phyloP scores from a whole-genome alignment of 2,329 filamentous ascomycete genomes.

The Fusarium foetens region DNA sequence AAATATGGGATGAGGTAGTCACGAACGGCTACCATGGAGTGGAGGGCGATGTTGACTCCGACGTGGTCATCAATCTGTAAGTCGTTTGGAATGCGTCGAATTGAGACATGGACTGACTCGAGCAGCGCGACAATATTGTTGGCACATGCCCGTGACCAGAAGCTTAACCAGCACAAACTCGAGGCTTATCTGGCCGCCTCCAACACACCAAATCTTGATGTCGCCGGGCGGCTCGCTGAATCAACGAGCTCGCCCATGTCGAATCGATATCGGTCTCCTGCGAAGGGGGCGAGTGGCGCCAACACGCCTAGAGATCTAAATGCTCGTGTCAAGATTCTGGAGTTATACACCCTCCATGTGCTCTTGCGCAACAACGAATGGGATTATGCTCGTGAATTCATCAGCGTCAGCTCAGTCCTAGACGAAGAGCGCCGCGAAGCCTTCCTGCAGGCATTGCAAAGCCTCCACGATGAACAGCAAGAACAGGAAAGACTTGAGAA shows the following conservation, averaged over 20 bases:
- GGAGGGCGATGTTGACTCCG: conserved; percentile 91
- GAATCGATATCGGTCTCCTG: conserved; percentile 57
- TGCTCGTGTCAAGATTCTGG: conserved; percentile 88
- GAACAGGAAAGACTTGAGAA: conserved; percentile 73
- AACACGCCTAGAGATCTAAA: conserved; percentile 87
- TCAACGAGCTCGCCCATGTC: conserved; percentile 45
- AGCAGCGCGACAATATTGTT: conserved; percentile 85
- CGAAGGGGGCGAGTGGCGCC: conserved; percentile 69
- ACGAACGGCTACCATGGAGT: conserved; percentile 86
- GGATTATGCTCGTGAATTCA: conserved; percentile 94
- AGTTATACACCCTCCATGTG: conserved; percentile 94
- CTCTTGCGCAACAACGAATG: conserved; percentile 94
- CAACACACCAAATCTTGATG: conserved; percentile 76
- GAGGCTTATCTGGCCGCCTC: conserved; percentile 89
- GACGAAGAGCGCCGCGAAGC: conserved; percentile 92
- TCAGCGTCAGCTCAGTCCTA: conserved; percentile 83
- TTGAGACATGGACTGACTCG: conserved; percentile 34
- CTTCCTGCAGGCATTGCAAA: conserved; percentile 86
- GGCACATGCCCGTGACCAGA: conserved; percentile 87
- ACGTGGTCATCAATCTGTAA: conserved; percentile 90
- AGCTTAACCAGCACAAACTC: conserved; percentile 84
- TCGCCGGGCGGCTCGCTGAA: conserved; percentile 70
- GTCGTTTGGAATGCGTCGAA: conserved; percentile 45
- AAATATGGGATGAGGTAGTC: conserved; percentile 94
- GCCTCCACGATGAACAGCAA: conserved; percentile 83